These are phyloP conservation scores for Yamadazyma nakazawae DNA, from an alignment of 805 yeast species.

Conservation along the genomic window DNA sequence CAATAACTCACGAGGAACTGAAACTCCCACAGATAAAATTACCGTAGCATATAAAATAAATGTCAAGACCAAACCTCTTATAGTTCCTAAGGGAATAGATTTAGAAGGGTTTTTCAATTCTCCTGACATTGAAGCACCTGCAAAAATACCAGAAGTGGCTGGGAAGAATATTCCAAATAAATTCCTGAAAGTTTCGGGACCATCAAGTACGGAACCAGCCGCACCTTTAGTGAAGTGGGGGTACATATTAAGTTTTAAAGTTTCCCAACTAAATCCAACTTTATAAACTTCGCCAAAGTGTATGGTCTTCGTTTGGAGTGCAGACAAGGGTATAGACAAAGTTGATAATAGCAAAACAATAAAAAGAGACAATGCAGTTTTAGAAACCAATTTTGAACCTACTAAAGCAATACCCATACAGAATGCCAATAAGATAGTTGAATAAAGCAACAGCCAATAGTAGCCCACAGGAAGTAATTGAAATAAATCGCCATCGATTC, in stretches of 20 bases:
- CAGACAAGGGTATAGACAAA: slow-evolving; percentile 76
- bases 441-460: slow-evolving; percentile 67
- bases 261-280: slow-evolving; percentile 71
- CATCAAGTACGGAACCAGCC: slow-evolving; percentile 73
- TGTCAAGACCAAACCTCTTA: slow-evolving; percentile 77
- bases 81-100: slow-evolving; percentile 91
- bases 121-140: slow-evolving; percentile 99
- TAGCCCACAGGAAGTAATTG: slow-evolving; percentile 65
- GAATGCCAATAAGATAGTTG: slow-evolving; percentile 61
- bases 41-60: slow-evolving; percentile 77
- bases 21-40: slow-evolving; percentile 71
- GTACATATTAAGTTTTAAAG: slow-evolving; percentile 60
- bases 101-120: slow-evolving; percentile 81
- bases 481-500: slow-evolving; percentile 50
- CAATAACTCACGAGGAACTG: slow-evolving; percentile 77
- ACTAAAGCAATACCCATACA: slow-evolving; percentile 77
- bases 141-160: slow-evolving; percentile 97
- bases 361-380: slow-evolving; percentile 75
- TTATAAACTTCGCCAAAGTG: slow-evolving; percentile 53
- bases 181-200: slow-evolving; percentile 71
- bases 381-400: slow-evolving; percentile 79
- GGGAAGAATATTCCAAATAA: slow-evolving; percentile 96
- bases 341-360: slow-evolving; percentile 67
- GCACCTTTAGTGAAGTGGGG: slow-evolving; percentile 88
- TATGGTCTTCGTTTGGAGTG: slow-evolving; percentile 58